These are phyloP conservation scores for Diophrys appendiculata DNA, from an alignment of 73 alveolate genomes.

Conservation along the genomic window DNA sequence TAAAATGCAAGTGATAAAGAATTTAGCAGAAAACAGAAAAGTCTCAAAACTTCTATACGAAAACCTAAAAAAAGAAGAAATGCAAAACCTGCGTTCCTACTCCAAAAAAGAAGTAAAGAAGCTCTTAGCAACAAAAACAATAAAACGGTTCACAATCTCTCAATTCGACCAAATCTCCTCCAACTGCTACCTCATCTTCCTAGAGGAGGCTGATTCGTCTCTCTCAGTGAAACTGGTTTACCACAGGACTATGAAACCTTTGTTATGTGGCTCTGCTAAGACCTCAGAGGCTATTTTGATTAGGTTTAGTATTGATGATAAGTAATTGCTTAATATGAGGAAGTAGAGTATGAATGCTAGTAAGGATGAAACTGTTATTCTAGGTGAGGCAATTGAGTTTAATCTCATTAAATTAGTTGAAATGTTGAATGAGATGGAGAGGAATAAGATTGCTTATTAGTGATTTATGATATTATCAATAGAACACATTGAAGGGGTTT, in stretches of 20 bases:
- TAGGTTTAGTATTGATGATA: constrained; percentile 13
- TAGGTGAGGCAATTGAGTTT: constrained; percentile 36
- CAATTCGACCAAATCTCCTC: constrained; percentile 20
- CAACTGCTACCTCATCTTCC: constrained; percentile 39
- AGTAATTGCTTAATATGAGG: constrained; percentile 26
- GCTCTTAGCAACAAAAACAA: constrained; percentile 27
- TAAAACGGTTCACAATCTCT: neutral
- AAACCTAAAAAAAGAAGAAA: constrained; percentile 33
- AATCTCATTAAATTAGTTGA: constrained; percentile 12
- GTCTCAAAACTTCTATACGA: constrained; percentile 28
- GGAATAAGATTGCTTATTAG: constrained; percentile 36
- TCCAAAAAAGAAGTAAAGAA: constrained; percentile 25
- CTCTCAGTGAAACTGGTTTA: constrained; percentile 26
- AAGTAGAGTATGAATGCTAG: constrained; percentile 7
- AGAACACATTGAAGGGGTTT: too few species aligned
- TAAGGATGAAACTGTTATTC: constrained; percentile 10
- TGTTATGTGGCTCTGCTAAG: constrained; percentile 54
- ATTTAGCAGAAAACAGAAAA: constrained; percentile 20
- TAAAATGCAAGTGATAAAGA: neutral
- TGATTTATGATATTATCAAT: too few species aligned
- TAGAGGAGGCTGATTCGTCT: constrained; percentile 33
- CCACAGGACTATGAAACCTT: constrained; percentile 16
- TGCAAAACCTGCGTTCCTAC: constrained; percentile 22
- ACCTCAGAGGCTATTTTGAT: constrained; percentile 35
- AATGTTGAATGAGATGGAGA: constrained; percentile 48